Evolutionary conservation across 1,284 basidiomycete genomes (phyloP), one percentile per base, ranked within the genome.

Genomic region (Cystobasidium pallidum): DNA sequence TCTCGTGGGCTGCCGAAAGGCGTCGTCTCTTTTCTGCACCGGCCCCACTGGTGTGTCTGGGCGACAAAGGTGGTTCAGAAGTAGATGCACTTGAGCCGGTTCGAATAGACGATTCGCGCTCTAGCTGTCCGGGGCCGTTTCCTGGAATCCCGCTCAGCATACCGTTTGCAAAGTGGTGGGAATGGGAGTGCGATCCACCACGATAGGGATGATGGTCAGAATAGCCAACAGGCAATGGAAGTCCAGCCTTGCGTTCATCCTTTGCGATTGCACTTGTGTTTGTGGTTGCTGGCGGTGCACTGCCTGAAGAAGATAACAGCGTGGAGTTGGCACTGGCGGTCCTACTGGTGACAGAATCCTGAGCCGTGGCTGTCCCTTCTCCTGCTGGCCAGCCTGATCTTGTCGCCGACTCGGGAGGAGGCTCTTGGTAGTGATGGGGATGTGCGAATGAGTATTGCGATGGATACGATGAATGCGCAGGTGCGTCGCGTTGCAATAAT

Each of bases 41-140:
- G 8, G 30, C 54, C n/a, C n/a, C n/a, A 36, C 32, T n/a, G 21
- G 15, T 10, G 10, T 57, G 54, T n/a, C 30, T n/a, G 3, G 54
- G 54, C n/a, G 54, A 57, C 1, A 57, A 21, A 28, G 54, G 54
- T 8, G 54, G 30, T n/a, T 57, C 54, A 21, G 54, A 57, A 57
- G 28, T 57, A 57, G 54, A 57, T 6, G 54, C 54, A 57, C 54
- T 57, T 36, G 54, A 57, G 15, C 54, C 54, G 1, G 54, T 57
- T 34, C 54, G 54, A 6, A 57, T 34, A 11, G 54, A 57, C 8
- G 54, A 57, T 34, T 57, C 54, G 7, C 54, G 19, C 32, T 57
- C 54, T 57, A 57, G 13, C 15, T 57, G 54, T 19, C n/a, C 49
- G 26, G 21, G 49, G 17, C 49, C 49, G 26, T 28, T 51, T 10